Conservation (phyloP, 2,329 filamentous ascomycete genomes). For the Penicillium sp. region DNA sequence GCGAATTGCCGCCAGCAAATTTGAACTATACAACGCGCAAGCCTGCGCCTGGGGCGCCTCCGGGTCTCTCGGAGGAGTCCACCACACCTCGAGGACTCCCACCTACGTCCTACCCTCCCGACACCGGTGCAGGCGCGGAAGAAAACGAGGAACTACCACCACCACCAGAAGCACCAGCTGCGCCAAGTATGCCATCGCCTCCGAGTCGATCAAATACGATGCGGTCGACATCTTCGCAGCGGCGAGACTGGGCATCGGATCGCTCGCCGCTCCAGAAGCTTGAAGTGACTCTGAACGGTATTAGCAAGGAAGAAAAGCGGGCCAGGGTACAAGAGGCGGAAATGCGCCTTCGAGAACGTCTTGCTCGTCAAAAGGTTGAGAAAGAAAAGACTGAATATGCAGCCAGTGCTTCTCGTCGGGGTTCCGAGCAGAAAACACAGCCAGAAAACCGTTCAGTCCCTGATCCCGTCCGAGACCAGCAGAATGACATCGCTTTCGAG, state of each 20-base stretch:
- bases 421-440: conserved; percentile 9
- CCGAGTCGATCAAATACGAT: conserved; percentile 34
- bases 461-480: conserved; percentile 4
- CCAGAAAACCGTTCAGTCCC: conserved; percentile 9
- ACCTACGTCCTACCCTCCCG: conserved; percentile 7
- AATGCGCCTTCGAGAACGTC: conserved; percentile 61
- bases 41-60: conserved; percentile 3
- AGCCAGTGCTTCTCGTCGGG: background rate
- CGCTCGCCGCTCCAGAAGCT: conserved; percentile 90
- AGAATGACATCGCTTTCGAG: conserved; percentile 1
- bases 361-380: conserved; percentile 32
- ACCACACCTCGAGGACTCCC: conserved; percentile 20
- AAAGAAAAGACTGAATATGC: conserved; percentile 17
- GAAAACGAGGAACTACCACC: conserved; percentile 19
- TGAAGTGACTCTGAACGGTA: conserved; percentile 83
- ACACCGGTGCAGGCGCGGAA: conserved; percentile 2
- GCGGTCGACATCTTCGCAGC: conserved; percentile 30
- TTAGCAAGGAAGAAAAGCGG: conserved; percentile 93
- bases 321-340: conserved; percentile 82
- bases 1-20: conserved; percentile 10
- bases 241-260: conserved; percentile 65
- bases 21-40: conserved; percentile 20
- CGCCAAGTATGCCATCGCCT: conserved; percentile 13
- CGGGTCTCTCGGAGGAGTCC: conserved; percentile 14
- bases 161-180: background rate